Evolutionary conservation across 2,329 filamentous ascomycete genomes (phyloP).

Genomic region (Calonectria leucothoes): DNA sequence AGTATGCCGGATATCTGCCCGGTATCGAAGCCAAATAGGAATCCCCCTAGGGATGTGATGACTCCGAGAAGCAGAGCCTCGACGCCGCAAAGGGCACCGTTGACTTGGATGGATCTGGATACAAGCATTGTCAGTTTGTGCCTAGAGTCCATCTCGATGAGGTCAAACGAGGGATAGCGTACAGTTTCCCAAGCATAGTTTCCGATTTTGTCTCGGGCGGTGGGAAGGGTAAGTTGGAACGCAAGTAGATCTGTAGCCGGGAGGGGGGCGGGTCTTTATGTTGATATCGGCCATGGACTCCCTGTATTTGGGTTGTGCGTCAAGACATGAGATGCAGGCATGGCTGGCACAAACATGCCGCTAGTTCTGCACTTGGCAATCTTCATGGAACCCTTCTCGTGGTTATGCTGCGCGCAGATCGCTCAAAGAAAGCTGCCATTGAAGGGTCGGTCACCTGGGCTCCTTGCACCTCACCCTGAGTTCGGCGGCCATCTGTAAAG

Average conservation of each 20-base stretch:
- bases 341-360: conserved; percentile 19
- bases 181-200: conserved; percentile 42
- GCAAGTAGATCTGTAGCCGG: not conserved
- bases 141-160: not conserved
- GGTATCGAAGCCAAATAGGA: conserved; percentile 73
- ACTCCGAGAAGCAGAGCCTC: conserved; percentile 59
- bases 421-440: not conserved
- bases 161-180: conserved; percentile 1
- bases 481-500: conserved; percentile 32
- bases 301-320: conserved; percentile 2
- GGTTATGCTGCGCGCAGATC: conserved; percentile 26
- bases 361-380: conserved; percentile 41
- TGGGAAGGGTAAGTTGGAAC: conserved; percentile 5
- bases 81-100: conserved; percentile 55
- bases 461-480: not conserved
- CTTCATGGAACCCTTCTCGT: conserved; percentile 39
- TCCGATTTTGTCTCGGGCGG: conserved; percentile 23
- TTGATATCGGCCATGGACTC: not conserved
- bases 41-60: conserved; percentile 68
- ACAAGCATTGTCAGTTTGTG: conserved; percentile 10
- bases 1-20: conserved; percentile 68
- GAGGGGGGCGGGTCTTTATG: conserved; percentile 36
- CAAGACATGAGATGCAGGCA: not conserved
- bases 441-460: not conserved
- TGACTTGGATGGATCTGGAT: conserved; percentile 53